Percentiles rank a stretch among this genome's conserved stretches.
These are phyloP conservation scores for Mollisiaceae sp. DNA, from an alignment of 2,329 filamentous ascomycete genomes.

Conservation along the genomic window DNA sequence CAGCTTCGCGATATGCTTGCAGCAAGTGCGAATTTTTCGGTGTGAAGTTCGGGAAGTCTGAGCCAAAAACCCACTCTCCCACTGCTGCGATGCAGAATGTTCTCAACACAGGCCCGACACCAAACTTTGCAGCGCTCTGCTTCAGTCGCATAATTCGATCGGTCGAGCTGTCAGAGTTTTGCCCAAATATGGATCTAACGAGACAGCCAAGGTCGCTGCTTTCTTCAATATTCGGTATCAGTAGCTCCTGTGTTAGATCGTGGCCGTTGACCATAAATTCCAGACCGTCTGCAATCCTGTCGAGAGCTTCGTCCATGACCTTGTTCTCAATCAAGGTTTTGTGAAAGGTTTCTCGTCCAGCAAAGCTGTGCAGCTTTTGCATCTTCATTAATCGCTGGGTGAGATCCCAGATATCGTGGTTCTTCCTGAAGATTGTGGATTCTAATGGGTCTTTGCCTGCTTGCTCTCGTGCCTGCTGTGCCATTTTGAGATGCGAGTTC, in stretches of 20 bases:
- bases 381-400: slow-evolving; percentile 3
- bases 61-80: slow-evolving; percentile 26
- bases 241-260: neutral
- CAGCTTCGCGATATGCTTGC: slow-evolving; percentile 18
- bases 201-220: neutral
- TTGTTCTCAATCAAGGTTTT: neutral
- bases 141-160: neutral
- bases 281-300: neutral
- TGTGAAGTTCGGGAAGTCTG: slow-evolving; percentile 22
- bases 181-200: neutral
- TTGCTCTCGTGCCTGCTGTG: slow-evolving; percentile 6
- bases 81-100: slow-evolving; percentile 17
- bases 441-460: slow-evolving; percentile 10
- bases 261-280: neutral
- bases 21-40: slow-evolving; percentile 8
- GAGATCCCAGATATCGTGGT: slow-evolving; percentile 14
- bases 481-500: slow-evolving; percentile 4
- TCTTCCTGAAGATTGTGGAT: slow-evolving; percentile 1
- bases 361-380: neutral
- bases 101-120: slow-evolving; percentile 6
- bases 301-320: neutral
- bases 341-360: neutral
- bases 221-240: neutral
- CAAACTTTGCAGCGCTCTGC: neutral
- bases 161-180: neutral